These are phyloP conservation scores for Pochonia chlamydosporia DNA, from an alignment of 2,329 filamentous ascomycete species.

Conservation along the genomic window DNA sequence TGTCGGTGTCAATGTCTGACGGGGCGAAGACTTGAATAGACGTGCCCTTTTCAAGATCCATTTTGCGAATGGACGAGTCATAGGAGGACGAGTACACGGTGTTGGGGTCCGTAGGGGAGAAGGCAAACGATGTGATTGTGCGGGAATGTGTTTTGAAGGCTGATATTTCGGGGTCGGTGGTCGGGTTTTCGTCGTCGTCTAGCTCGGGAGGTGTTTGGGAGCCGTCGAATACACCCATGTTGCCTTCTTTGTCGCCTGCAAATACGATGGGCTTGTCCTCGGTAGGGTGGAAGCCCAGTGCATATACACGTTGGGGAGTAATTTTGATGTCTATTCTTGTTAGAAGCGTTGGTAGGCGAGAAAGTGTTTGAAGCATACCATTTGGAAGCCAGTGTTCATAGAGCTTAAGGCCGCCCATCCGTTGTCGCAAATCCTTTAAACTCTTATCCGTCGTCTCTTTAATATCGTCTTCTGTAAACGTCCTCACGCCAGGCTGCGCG, in stretches of 20 bases:
- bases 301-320: slow-evolving; percentile 80
- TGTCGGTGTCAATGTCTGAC: slow-evolving; percentile 59
- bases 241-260: slow-evolving; percentile 89
- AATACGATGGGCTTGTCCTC: slow-evolving; percentile 83
- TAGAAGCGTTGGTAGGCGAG: not conserved
- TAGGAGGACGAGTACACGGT: slow-evolving; percentile 82
- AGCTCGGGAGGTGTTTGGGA: slow-evolving; percentile 60
- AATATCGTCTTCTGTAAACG: slow-evolving; percentile 80
- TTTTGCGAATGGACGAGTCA: slow-evolving; percentile 82
- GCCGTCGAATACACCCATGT: slow-evolving; percentile 85
- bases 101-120: slow-evolving; percentile 67
- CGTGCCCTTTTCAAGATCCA: slow-evolving; percentile 75
- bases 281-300: slow-evolving; percentile 82
- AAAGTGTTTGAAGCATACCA: slow-evolving; percentile 36
- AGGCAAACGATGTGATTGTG: slow-evolving; percentile 80
- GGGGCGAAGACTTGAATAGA: slow-evolving; percentile 81
- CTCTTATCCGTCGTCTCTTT: slow-evolving; percentile 73
- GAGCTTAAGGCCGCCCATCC: slow-evolving; percentile 70
- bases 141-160: slow-evolving; percentile 86
- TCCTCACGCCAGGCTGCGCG: slow-evolving; percentile 75
- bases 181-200: slow-evolving; percentile 61
- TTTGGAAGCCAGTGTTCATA: slow-evolving; percentile 83
- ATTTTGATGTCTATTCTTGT: slow-evolving; percentile 72
- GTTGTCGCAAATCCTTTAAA: slow-evolving; percentile 65
- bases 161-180: slow-evolving; percentile 71